phyloP scores from a whole-genome alignment of 2,329 filamentous ascomycete genomes.

The Raffaelea deltoideospora region DNA sequence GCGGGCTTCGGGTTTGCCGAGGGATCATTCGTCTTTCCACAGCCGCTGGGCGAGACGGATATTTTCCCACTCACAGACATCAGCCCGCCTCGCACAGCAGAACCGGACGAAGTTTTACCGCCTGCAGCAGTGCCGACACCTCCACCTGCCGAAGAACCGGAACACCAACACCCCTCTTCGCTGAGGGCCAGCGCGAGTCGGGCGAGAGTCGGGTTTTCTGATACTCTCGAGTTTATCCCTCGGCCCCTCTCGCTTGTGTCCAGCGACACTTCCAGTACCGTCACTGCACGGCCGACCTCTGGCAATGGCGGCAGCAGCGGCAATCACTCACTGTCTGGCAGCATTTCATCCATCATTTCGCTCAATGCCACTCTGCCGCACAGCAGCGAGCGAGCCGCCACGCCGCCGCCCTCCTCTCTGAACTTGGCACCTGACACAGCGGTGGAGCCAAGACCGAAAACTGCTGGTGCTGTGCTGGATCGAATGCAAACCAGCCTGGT shows the following conservation, averaged over 20 bases:
- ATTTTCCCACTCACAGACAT: no score
- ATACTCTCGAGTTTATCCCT: constrained; percentile 69
- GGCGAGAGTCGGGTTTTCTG: constrained; percentile 67
- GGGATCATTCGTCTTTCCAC: no score
- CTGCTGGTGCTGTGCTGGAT: constrained; percentile 56
- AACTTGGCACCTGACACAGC: constrained; percentile 24
- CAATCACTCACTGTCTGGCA: constrained; percentile 62
- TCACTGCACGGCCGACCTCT: constrained; percentile 43
- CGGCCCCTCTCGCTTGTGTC: constrained; percentile 73
- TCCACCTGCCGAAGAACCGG: constrained; percentile 5
- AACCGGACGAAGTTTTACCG: not conserved
- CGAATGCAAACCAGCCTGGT: constrained; percentile 23
- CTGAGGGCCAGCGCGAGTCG: constrained; percentile 21
- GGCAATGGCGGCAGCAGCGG: not conserved
- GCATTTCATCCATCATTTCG: constrained; percentile 64
- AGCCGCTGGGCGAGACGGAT: no score
- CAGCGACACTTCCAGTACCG: constrained; percentile 66
- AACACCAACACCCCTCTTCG: constrained; percentile 2
- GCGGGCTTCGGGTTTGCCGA: constrained; percentile 28
- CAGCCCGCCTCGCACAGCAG: no score
- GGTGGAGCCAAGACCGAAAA: constrained; percentile 44
- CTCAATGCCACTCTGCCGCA: constrained; percentile 27
- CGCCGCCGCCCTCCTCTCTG: constrained; percentile 20
- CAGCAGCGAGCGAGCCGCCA: constrained; percentile 23
- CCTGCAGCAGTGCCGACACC: not conserved